Evolutionary conservation across 2,329 filamentous ascomycete genomes (phyloP).

Genomic region (Herpotrichia juniperi): DNA sequence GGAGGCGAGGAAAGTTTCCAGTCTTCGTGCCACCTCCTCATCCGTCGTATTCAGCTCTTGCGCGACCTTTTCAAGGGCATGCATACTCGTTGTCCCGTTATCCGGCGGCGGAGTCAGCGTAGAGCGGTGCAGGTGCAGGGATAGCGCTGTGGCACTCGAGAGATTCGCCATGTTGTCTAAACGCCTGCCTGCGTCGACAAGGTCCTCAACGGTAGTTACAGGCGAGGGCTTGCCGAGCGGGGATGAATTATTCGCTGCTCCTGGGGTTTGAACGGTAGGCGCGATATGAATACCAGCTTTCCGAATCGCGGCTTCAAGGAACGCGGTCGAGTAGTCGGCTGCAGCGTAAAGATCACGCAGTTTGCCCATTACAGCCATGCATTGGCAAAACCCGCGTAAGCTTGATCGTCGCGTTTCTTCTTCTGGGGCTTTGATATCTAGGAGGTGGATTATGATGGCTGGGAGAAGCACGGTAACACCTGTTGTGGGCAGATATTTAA

Average conservation of each 20-base stretch:
- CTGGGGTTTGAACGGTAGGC: constrained; percentile 37
- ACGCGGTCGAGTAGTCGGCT: constrained; percentile 94
- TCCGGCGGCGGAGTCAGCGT: constrained; percentile 51
- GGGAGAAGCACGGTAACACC: constrained; percentile 90
- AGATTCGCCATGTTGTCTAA: constrained; percentile 35
- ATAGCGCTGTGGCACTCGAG: constrained; percentile 16
- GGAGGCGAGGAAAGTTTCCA: constrained; percentile 57
- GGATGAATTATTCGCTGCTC: constrained; percentile 4
- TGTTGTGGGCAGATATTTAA: constrained; percentile 82
- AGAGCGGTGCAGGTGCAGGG: constrained; percentile 27
- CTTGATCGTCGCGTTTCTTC: constrained; percentile 74
- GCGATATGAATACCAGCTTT: constrained; percentile 81
- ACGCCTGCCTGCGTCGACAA: constrained; percentile 53
- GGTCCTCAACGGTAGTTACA: constrained; percentile 52
- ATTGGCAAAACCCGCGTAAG: constrained; percentile 82
- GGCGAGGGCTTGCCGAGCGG: constrained; percentile 29
- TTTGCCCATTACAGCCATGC: constrained; percentile 89
- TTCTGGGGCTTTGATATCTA: constrained; percentile 87
- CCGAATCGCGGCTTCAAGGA: constrained; percentile 88
- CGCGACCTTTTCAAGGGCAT: constrained; percentile 36
- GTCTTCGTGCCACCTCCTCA: constrained; percentile 53
- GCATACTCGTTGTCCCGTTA: constrained; percentile 40
- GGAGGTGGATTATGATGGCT: constrained; percentile 90
- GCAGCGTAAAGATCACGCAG: constrained; percentile 89
- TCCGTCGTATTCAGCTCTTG: constrained; percentile 45